Percentiles rank a stretch among this genome's conserved stretches.
phyloP scores from a whole-genome alignment of 1,139 yeast species.

The Kluyveromyces marxianus region DNA sequence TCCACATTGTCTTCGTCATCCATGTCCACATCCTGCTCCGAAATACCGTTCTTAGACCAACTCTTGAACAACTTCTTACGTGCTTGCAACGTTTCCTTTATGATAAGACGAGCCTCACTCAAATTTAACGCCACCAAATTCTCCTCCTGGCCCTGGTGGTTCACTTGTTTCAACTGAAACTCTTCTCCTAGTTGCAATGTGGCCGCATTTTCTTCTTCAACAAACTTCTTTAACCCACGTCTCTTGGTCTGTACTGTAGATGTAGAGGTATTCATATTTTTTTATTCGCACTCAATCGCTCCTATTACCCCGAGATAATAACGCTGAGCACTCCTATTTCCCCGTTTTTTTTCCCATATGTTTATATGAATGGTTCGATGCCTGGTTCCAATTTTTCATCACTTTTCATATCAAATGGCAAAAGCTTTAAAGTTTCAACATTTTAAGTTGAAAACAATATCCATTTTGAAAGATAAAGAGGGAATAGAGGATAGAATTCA shows the following conservation, averaged over 20 bases:
- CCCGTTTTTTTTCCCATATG: no score
- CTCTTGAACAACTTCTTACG: conserved; percentile 48
- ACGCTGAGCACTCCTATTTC: no score
- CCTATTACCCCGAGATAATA: no score
- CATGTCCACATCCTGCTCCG: conserved; percentile 30
- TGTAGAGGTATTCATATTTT: conserved; percentile 74
- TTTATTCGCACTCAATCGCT: background rate
- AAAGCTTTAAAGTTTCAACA: no score
- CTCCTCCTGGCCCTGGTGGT: conserved; percentile 71
- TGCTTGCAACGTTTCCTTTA: conserved; percentile 83
- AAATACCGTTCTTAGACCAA: conserved; percentile 10
- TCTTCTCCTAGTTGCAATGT: conserved; percentile 85
- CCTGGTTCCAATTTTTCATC: no score
- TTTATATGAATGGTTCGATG: no score
- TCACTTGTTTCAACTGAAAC: conserved; percentile 71
- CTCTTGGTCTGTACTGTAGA: conserved; percentile 81
- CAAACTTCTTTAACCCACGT: conserved; percentile 60
- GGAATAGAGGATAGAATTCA: no score
- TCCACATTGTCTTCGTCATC: conserved; percentile 31
- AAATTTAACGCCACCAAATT: conserved; percentile 78
- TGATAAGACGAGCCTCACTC: conserved; percentile 81
- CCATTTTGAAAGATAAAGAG: no score
- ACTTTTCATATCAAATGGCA: no score
- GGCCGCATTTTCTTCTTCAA: conserved; percentile 86
- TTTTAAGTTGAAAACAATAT: no score